Conservation (phyloP, 169 alveolate species). For the Haemoproteus tartakovskyi region DNA sequence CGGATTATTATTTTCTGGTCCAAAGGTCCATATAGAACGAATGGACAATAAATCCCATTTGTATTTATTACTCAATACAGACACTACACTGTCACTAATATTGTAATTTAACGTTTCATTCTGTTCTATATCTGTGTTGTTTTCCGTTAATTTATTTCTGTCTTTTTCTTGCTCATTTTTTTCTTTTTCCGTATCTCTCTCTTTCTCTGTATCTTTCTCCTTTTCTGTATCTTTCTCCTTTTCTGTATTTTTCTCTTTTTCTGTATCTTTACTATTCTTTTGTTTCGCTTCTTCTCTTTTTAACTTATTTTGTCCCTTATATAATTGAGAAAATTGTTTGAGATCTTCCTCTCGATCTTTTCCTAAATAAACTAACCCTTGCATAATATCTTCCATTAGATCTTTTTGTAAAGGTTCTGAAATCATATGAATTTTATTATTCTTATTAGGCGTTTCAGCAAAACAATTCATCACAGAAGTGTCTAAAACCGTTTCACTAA, state of each 20-base stretch:
- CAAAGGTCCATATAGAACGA: conserved; percentile 97
- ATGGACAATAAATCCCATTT: conserved; percentile 96
- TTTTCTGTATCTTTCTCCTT: not conserved
- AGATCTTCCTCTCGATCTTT: conserved; percentile 6
- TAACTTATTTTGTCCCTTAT: too few species aligned
- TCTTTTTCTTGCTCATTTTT: conserved; percentile 68
- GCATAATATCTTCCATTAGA: conserved; percentile 86
- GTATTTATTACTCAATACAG: conserved; percentile 82
- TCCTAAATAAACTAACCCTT: conserved; percentile 77
- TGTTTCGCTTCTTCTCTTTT: not conserved
- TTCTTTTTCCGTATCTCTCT: conserved; percentile 89
- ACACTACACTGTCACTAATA: conserved; percentile 60
- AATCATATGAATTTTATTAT: conserved; percentile 89
- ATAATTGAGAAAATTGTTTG: too few species aligned
- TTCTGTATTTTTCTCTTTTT: not conserved
- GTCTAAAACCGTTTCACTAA: conserved; percentile 95
- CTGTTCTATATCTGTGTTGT: conserved; percentile 52
- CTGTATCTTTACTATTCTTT: not conserved
- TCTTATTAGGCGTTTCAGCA: conserved; percentile 95
- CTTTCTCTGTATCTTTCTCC: conserved; percentile 76
- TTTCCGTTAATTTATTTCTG: not conserved
- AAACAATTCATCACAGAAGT: conserved; percentile 94
- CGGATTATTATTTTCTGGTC: conserved; percentile 92
- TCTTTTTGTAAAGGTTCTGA: conserved; percentile 95
- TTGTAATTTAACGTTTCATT: conserved; percentile 42